Conservation (phyloP, 202 grass and related monocot species). For the Sporobolus alterniflorus region DNA sequence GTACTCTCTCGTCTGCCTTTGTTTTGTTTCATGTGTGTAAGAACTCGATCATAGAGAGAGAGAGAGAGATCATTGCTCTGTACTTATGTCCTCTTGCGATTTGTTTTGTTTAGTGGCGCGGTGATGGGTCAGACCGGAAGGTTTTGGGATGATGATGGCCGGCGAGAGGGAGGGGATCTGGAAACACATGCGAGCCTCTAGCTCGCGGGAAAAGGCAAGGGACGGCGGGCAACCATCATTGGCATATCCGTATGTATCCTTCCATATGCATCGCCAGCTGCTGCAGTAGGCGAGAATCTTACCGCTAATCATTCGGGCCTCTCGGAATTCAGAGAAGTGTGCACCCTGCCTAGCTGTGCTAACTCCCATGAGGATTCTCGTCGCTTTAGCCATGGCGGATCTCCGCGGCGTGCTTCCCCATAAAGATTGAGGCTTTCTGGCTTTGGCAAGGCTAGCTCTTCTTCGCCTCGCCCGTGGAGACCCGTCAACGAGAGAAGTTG, state of each 20-base stretch:
- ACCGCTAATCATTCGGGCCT: slow-evolving; percentile 43
- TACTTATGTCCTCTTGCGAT: slow-evolving; percentile 4
- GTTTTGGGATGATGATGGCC: slow-evolving; percentile 43
- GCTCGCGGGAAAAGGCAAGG: slow-evolving; percentile 16
- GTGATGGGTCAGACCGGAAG: neutral
- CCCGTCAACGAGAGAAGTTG: neutral
- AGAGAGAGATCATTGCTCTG: neutral
- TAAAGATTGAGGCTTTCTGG: slow-evolving; percentile 50
- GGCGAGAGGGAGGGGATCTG: slow-evolving; percentile 38
- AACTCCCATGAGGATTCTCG: slow-evolving; percentile 39
- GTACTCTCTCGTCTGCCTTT: neutral
- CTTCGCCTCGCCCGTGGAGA: neutral
- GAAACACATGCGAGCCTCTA: slow-evolving; percentile 57
- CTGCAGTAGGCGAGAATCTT: slow-evolving; percentile 15
- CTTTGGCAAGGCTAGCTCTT: neutral
- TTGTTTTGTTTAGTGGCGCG: slow-evolving; percentile 26
- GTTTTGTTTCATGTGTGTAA: slow-evolving; percentile 31
- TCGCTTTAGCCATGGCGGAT: slow-evolving; percentile 30
- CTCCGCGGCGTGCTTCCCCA: slow-evolving; percentile 17
- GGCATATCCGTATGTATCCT: slow-evolving; percentile 21
- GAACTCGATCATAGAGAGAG: neutral
- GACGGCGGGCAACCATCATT: slow-evolving; percentile 39
- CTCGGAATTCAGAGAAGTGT: slow-evolving; percentile 15
- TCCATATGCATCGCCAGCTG: neutral
- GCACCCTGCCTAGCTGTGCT: neutral